These are phyloP conservation scores for Exophiala xenobiotica DNA, from an alignment of 2,329 filamentous ascomycete species.

Conservation along the genomic window DNA sequence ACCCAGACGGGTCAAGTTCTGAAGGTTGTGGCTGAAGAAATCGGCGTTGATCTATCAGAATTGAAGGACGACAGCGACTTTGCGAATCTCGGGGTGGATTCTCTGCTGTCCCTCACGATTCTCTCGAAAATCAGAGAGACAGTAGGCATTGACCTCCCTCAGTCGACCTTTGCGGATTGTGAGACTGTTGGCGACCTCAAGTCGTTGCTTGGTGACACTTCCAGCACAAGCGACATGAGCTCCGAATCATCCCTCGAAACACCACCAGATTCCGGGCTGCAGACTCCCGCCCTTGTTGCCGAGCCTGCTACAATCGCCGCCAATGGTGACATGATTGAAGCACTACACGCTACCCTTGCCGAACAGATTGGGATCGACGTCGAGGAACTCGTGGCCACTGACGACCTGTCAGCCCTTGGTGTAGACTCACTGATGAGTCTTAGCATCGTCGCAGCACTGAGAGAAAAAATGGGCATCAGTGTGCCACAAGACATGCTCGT, in stretches of 20 bases:
- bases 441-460: constrained; percentile 42
- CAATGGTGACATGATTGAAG: constrained; percentile 33
- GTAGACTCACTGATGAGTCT: constrained; percentile 46
- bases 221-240: background rate
- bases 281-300: constrained; percentile 1
- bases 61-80: constrained; percentile 59
- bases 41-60: constrained; percentile 57
- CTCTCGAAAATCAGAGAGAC: constrained; percentile 61
- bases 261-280: constrained; percentile 19
- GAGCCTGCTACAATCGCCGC: background rate
- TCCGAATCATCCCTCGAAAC: constrained; percentile 33
- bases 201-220: constrained; percentile 45
- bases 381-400: constrained; percentile 36
- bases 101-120: constrained; percentile 59
- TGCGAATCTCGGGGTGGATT: constrained; percentile 61
- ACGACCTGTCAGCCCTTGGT: constrained; percentile 41
- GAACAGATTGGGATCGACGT: constrained; percentile 42
- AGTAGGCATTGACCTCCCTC: constrained; percentile 57
- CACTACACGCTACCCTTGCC: constrained; percentile 39
- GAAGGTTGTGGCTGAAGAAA: constrained; percentile 42
- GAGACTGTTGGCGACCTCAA: constrained; percentile 58
- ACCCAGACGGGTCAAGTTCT: background rate
- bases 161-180: constrained; percentile 55
- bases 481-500: constrained; percentile 29
- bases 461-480: constrained; percentile 41